These are phyloP conservation scores for Phytophthora hybrid DNA, from an alignment of 352 stramenopile species.

Conservation along the genomic window DNA sequence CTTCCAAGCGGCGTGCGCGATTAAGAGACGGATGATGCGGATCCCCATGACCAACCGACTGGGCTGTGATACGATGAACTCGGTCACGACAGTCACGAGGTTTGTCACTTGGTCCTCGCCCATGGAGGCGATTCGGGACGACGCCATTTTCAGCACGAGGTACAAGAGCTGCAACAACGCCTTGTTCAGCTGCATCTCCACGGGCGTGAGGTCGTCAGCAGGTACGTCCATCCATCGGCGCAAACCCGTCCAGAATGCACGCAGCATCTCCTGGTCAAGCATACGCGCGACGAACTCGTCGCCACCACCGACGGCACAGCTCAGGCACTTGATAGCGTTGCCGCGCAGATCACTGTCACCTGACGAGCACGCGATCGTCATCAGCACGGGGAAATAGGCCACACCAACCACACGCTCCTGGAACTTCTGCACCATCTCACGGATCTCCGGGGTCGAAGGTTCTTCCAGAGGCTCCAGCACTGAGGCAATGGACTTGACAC, in stretches of 20 bases:
- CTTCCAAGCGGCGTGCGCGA: constrained; percentile 68
- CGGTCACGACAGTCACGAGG: constrained; percentile 73
- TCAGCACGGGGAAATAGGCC: constrained; percentile 70
- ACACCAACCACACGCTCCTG: constrained; percentile 67
- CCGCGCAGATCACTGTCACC: constrained; percentile 54
- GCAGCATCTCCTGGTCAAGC: constrained; percentile 78
- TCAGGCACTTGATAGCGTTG: constrained; percentile 79
- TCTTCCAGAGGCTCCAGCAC: constrained; percentile 58
- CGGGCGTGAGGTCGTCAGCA: constrained; percentile 37
- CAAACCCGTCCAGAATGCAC: constrained; percentile 69
- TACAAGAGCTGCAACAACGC: constrained; percentile 75
- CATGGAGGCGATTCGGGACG: constrained; percentile 58
- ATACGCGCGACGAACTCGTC: constrained; percentile 64
- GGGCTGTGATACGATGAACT: constrained; percentile 69
- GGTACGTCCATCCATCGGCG: constrained; percentile 70
- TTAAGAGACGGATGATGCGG: constrained; percentile 82
- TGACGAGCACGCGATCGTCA: constrained; percentile 63
- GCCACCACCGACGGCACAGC: constrained; percentile 64
- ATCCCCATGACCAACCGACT: constrained; percentile 64
- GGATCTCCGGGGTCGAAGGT: constrained; percentile 47
- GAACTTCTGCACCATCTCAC: constrained; percentile 60
- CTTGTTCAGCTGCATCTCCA: constrained; percentile 50
- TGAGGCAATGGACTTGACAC: constrained; percentile 57
- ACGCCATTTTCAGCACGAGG: constrained; percentile 68
- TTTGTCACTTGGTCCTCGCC: constrained; percentile 68